These are phyloP conservation scores for Elongisporangium senticosum DNA, from an alignment of 352 stramenopile genomes.

Conservation along the genomic window DNA sequence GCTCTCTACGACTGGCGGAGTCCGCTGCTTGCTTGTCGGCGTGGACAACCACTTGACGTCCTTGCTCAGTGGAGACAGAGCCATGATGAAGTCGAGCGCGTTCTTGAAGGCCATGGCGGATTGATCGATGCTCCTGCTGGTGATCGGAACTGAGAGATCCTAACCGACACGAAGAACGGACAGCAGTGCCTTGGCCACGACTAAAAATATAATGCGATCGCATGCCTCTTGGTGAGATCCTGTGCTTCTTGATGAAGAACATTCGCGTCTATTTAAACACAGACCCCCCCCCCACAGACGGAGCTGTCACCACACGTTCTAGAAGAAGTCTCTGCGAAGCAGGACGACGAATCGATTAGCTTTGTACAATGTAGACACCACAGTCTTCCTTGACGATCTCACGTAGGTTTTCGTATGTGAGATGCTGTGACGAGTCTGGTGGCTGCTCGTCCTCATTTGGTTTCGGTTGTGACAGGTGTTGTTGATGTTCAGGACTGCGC, in stretches of 20 bases:
- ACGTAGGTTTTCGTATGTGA: conserved; percentile 40
- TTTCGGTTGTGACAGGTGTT: conserved; percentile 1
- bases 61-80: conserved; percentile 10
- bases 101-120: conserved; percentile 35
- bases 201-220: not conserved
- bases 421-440: not conserved
- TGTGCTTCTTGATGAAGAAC: not conserved
- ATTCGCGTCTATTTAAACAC: not conserved
- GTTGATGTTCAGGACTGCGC: not conserved
- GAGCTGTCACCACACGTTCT: not conserved
- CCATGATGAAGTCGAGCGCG: conserved; percentile 25
- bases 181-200: not conserved
- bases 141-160: not conserved
- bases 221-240: not conserved
- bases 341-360: not conserved
- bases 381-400: conserved; percentile 48
- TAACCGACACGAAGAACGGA: conserved; percentile 3
- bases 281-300: too few species aligned
- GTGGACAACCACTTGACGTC: not conserved
- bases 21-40: conserved; percentile 1
- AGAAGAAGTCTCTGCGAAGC: not conserved
- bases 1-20: not conserved
- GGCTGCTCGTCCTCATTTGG: conserved; percentile 9
- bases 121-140: conserved; percentile 1
- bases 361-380: conserved; percentile 27